Evolutionary conservation across 1,284 basidiomycete species (phyloP).

Genomic region (Boletus calvinii): DNA sequence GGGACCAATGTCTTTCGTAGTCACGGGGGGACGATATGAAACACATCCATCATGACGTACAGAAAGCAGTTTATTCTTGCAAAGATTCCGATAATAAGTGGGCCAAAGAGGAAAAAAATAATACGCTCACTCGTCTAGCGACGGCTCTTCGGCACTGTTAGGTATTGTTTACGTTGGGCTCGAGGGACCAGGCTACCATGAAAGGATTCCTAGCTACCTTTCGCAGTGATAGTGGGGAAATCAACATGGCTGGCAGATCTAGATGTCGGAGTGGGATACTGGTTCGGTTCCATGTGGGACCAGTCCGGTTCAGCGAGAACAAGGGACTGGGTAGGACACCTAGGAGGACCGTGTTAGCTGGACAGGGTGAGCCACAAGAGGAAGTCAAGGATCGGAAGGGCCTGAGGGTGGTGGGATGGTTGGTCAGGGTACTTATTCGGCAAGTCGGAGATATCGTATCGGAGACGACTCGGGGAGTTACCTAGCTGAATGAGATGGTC

Average conservation of each 20-base stretch:
- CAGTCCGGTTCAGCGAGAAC: slow-evolving; percentile 51
- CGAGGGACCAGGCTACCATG: no score
- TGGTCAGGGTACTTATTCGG: slow-evolving; percentile 44
- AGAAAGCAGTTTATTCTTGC: no score
- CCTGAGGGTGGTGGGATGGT: slow-evolving; percentile 38
- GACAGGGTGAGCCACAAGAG: slow-evolving; percentile 58
- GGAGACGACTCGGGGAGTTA: slow-evolving; percentile 38
- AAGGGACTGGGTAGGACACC: slow-evolving; percentile 56
- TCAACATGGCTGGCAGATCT: slow-evolving; percentile 54
- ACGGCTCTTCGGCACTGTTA: no score
- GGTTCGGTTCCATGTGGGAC: slow-evolving; percentile 46
- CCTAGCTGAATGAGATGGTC: slow-evolving; percentile 46
- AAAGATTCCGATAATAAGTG: no score
- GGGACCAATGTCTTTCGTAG: no score
- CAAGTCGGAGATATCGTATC: slow-evolving; percentile 52
- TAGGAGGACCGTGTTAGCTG: slow-evolving; percentile 58
- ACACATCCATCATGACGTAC: no score
- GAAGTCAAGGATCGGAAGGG: slow-evolving; percentile 47
- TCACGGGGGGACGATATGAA: no score
- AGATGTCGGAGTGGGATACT: slow-evolving; percentile 48
- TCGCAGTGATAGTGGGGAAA: no score
- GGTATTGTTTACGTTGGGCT: no score
- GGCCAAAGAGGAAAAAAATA: no score
- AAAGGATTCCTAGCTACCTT: no score
- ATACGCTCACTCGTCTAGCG: no score